Evolutionary conservation across 176 grass and related monocot species (phyloP).

Genomic region (Hordeum marinum): DNA sequence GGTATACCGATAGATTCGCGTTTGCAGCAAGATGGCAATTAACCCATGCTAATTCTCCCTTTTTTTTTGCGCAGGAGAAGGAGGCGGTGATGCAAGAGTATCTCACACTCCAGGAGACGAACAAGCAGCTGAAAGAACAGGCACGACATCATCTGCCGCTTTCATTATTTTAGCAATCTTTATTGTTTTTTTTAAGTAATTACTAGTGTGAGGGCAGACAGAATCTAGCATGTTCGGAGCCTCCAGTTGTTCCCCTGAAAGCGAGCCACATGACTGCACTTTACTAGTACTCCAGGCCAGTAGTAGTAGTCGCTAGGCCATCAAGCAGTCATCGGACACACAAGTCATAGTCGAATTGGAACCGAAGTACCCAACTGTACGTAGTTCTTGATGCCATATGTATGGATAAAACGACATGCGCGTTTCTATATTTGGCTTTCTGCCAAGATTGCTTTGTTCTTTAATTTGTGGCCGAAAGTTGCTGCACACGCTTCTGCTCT

Average conservation of each 20-base stretch:
- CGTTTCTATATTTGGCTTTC: background rate
- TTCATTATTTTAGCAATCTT: conserved; percentile 15
- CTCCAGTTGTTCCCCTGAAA: conserved; percentile 17
- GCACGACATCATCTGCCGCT: conserved; percentile 17
- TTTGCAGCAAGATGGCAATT: background rate
- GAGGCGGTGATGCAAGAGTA: conserved; percentile 46
- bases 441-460: background rate
- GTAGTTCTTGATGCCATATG: background rate
- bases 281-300: background rate
- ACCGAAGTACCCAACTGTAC: background rate
- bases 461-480: background rate
- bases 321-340: background rate
- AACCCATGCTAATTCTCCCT: background rate
- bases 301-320: background rate
- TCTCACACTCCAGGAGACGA: conserved; percentile 55
- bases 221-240: conserved; percentile 18
- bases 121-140: conserved; percentile 56
- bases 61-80: conserved; percentile 44
- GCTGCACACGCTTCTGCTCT: background rate
- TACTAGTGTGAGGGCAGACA: background rate
- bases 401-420: background rate
- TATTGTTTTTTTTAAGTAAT: background rate
- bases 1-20: conserved; percentile 19
- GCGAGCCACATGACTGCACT: conserved; percentile 31
- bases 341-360: background rate